These are phyloP conservation scores for Psilocybe mexicana DNA, from an alignment of 1,284 basidiomycete species.

Conservation along the genomic window DNA sequence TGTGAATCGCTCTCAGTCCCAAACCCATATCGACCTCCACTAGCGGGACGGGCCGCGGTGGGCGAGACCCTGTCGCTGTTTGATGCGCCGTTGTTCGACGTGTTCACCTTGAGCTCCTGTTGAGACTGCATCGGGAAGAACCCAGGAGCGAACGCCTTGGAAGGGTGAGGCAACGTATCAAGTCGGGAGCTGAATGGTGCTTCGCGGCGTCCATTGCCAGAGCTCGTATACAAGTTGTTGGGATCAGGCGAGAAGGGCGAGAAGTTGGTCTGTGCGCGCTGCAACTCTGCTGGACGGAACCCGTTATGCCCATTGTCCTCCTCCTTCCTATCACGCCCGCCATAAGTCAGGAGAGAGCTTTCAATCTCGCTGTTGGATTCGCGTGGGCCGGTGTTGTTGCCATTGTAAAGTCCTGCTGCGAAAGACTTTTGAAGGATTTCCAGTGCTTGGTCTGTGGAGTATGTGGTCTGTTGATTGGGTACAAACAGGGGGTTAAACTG, in stretches of 20 bases:
- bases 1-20: conserved; percentile 24
- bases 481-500: conserved; percentile 33
- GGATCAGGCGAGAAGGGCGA: conserved; percentile 67
- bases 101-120: conserved; percentile 32
- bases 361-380: conserved; percentile 14
- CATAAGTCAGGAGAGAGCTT: conserved; percentile 13
- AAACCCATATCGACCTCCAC: conserved; percentile 44
- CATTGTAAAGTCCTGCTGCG: conserved; percentile 40
- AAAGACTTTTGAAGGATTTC: conserved; percentile 66
- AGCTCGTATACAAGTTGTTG: conserved; percentile 35
- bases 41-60: conserved; percentile 42
- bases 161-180: conserved; percentile 40
- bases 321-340: conserved; percentile 7
- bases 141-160: conserved; percentile 46
- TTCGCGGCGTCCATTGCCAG: conserved; percentile 36
- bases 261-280: conserved; percentile 43
- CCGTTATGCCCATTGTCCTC: conserved; percentile 20
- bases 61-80: conserved; percentile 41
- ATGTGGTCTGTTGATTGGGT: conserved; percentile 9
- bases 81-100: conserved; percentile 21
- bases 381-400: conserved; percentile 8
- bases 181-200: conserved; percentile 29
- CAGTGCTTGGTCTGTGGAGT: conserved; percentile 58
- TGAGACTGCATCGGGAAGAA: conserved; percentile 37
- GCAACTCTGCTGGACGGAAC: conserved; percentile 32